These are phyloP conservation scores for Tulasnella sp. DNA, from an alignment of 768 basidiomycete species.

Conservation along the genomic window DNA sequence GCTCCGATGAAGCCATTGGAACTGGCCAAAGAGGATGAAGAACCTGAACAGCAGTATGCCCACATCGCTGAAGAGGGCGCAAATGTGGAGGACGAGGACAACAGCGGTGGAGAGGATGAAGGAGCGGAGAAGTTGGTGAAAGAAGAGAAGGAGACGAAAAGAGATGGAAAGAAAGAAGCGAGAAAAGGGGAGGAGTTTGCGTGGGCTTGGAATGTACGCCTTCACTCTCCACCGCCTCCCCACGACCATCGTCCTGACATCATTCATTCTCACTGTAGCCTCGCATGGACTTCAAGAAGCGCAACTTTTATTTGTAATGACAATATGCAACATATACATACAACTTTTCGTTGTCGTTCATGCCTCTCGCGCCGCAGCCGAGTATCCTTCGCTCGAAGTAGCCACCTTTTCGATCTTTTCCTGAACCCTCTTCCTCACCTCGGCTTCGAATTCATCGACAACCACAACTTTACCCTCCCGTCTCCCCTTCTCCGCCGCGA, in stretches of 20 bases:
- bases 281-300: constrained; percentile 25
- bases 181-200: constrained; percentile 72
- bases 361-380: neutral
- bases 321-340: neutral
- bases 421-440: constrained; percentile 20
- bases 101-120: constrained; percentile 43
- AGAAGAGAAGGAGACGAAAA: constrained; percentile 34
- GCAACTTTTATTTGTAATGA: constrained; percentile 30
- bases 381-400: neutral
- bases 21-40: constrained; percentile 42
- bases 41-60: constrained; percentile 39
- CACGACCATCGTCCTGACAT: neutral
- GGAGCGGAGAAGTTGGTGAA: constrained; percentile 26
- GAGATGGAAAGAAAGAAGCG: constrained; percentile 35
- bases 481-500: constrained; percentile 83
- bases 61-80: constrained; percentile 35
- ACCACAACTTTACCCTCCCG: constrained; percentile 70
- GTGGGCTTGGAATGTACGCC: constrained; percentile 87
- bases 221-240: neutral
- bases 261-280: neutral
- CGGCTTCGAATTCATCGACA: constrained; percentile 63
- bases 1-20: constrained; percentile 60
- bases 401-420: constrained; percentile 1
- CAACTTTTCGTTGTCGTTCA: neutral
- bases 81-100: constrained; percentile 40